Base-by-base conservation (phyloP, 768 basidiomycete genomes). In the Mycena capillaripes region DNA sequence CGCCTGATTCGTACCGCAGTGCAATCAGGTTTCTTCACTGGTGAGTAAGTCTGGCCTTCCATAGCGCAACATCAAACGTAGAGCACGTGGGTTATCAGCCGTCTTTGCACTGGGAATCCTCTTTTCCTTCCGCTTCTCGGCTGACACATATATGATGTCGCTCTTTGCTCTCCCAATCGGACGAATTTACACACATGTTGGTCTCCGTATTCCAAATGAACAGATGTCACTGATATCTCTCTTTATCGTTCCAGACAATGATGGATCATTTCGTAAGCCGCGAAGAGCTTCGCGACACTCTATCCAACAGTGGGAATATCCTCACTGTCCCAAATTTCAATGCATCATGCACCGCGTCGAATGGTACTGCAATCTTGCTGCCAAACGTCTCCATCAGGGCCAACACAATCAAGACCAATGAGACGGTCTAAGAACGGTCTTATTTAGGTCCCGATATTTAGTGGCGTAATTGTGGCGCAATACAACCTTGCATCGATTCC, bases 151-250 rank as follows among this genome's bases (percentile, higher is more conserved):
- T 14, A 64, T 70, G 52, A 1, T 64, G 2, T n/a, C 23, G 1
- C 27, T 70, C n/a, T 70, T 70, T 32, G 53, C 69, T 1, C 61
- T 70, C 17, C 69, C 69, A 25, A 70, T 70, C 14, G 69, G 62
- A 25, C 69, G 69, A 16, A 58, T 70, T 11, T 70, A 70, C 52
- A 64, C 69, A 1, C 69, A 70, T 40, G 69, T 70, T 50, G 48
- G 12, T 44, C 17, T 32, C 25, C 6, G 1, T 52, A 19, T 14
- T 10, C 6, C 11, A 21, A n/a, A n/a, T n/a, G n/a, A n/a, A n/a
- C n/a, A n/a, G n/a, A n/a, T n/a, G n/a, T n/a, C n/a, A n/a, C n/a
- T n/a, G 16, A 9, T 53, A 2, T 16, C 52, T 6, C 29, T 53
- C 1, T 25, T 10, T 17, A 30, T 32, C 30, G 4, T 16, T 55